Conservation (phyloP, 805 yeast species). For the Metschnikowia borealis region DNA sequence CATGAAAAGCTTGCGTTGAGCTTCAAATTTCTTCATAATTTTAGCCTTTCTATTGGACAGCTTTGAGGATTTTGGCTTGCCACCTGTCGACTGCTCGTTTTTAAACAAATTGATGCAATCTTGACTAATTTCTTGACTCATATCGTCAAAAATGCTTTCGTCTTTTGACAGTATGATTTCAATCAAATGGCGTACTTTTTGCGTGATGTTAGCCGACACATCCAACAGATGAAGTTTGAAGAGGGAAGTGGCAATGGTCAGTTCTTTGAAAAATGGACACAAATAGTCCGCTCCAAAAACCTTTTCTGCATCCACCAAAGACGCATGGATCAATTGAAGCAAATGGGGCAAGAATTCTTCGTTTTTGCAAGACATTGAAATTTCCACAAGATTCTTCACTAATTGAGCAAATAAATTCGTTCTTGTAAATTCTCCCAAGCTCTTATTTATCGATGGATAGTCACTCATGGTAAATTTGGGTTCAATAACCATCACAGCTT, state of each 20-base stretch:
- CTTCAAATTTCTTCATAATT: constrained; percentile 58
- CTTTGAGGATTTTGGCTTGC: constrained; percentile 47
- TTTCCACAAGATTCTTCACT: constrained; percentile 53
- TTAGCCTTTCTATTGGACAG: constrained; percentile 56
- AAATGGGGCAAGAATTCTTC: constrained; percentile 55
- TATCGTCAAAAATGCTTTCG: constrained; percentile 45
- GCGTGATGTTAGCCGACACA: constrained; percentile 45
- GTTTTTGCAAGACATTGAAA: constrained; percentile 46
- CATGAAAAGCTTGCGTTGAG: constrained; percentile 45
- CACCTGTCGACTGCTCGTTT: constrained; percentile 25
- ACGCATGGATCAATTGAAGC: constrained; percentile 68
- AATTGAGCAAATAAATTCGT: constrained; percentile 52
- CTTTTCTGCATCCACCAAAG: constrained; percentile 48
- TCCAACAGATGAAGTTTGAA: constrained; percentile 33
- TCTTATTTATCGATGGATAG: constrained; percentile 30
- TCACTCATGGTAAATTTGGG: constrained; percentile 41
- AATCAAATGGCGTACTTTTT: constrained; percentile 41
- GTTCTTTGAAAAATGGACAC: constrained; percentile 46
- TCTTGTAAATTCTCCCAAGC: constrained; percentile 49
- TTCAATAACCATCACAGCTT: constrained; percentile 36
- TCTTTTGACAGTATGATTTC: constrained; percentile 49
- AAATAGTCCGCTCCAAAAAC: constrained; percentile 37
- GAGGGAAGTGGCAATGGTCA: constrained; percentile 45
- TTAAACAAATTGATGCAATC: constrained; percentile 48
- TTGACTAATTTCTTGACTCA: constrained; percentile 56